phyloP scores from a whole-genome alignment of 768 basidiomycete genomes.

The Psilocybe subaeruginosa region DNA sequence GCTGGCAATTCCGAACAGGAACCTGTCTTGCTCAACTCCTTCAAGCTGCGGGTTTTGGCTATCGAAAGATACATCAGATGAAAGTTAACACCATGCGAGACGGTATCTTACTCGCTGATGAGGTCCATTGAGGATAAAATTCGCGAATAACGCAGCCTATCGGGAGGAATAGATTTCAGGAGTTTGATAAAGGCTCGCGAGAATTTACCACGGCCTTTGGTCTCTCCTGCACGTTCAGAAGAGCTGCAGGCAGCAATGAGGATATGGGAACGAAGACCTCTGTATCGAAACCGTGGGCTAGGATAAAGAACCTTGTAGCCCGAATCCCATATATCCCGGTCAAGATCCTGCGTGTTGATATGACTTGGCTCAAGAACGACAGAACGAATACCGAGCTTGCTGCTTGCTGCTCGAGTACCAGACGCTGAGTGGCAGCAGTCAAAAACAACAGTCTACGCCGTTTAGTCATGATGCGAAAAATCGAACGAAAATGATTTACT shows the following conservation, averaged over 20 bases:
- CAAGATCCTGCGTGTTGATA: slow-evolving; percentile 4
- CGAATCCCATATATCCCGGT: slow-evolving; percentile 6
- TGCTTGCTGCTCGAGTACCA: slow-evolving; percentile 5
- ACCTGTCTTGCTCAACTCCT: slow-evolving; percentile 5
- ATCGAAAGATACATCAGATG: neutral
- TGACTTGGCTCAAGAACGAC: neutral
- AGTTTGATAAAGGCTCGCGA: slow-evolving; percentile 11
- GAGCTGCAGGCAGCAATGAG: slow-evolving; percentile 15
- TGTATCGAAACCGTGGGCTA: neutral
- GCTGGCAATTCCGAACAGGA: slow-evolving; percentile 3
- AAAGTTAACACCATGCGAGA: neutral
- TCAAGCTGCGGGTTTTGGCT: slow-evolving; percentile 19
- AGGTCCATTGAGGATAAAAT: slow-evolving; percentile 6
- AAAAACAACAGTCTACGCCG: slow-evolving; percentile 12
- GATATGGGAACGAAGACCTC: slow-evolving; percentile 11
- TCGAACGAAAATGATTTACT: neutral
- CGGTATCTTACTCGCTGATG: slow-evolving; percentile 4
- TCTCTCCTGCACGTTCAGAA: slow-evolving; percentile 8
- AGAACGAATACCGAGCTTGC: neutral
- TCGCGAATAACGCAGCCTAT: slow-evolving; percentile 8
- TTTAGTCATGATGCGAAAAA: neutral
- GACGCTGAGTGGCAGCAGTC: slow-evolving; percentile 19
- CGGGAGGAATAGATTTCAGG: slow-evolving; percentile 3
- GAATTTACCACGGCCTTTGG: slow-evolving; percentile 7
- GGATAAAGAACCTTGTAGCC: neutral